These are phyloP conservation scores for Helianthus tuberosus DNA, from an alignment of 129 eudicot genomes.

Conservation along the genomic window DNA sequence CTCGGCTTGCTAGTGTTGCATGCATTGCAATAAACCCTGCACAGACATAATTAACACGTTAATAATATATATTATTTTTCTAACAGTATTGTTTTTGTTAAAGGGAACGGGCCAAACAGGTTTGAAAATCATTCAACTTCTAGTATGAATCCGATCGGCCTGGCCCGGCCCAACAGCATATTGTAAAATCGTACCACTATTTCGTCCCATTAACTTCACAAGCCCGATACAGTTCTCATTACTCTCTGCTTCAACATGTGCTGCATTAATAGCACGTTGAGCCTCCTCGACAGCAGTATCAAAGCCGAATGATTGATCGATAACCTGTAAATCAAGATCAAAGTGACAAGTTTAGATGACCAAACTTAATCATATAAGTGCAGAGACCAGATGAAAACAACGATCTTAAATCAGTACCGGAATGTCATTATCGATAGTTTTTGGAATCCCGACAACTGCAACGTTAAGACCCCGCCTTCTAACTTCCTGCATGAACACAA, in stretches of 20 bases:
- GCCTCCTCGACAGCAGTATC: constrained; percentile 99
- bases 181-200: constrained; percentile 65
- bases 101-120: not conserved
- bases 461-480: constrained; percentile 87
- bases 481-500: constrained; percentile 59
- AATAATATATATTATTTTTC: not conserved
- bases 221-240: constrained; percentile 86
- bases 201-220: constrained; percentile 95
- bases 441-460: constrained; percentile 87
- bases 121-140: not conserved
- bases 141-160: not conserved
- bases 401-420: constrained; percentile 52
- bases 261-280: constrained; percentile 93
- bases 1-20: constrained; percentile 96
- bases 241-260: constrained; percentile 93
- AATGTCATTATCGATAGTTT: constrained; percentile 93
- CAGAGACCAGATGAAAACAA: constrained; percentile 7
- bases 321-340: constrained; percentile 48
- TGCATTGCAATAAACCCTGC: constrained; percentile 97
- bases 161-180: not conserved
- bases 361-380: not conserved
- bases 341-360: constrained; percentile 2
- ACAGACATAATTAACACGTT: constrained; percentile 2
- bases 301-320: constrained; percentile 91
- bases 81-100: not conserved